Evolutionary conservation across 352 stramenopile species (phyloP), one percentile per base, ranked within the genome.

Genomic region (Phytophthora foliorum): DNA sequence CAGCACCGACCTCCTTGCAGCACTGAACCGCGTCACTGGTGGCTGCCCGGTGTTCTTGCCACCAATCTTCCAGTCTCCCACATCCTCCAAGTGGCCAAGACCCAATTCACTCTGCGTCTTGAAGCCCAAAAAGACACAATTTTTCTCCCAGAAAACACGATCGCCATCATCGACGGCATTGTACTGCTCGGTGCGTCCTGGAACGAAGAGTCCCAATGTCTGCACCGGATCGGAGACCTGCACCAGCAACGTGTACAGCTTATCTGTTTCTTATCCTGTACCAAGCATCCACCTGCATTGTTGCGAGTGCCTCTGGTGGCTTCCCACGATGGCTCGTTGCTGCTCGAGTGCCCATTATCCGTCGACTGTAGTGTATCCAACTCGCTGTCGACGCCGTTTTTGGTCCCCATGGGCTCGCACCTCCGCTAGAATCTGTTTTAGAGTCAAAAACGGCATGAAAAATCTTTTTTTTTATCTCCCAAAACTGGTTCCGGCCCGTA

Each of bases 141-240:
- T 45, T 36, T 16, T 21, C 32, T 55, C 14, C 39, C 38, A 13
- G 45, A 39, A 2, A 39, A 57, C 25, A 67, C 52, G 4, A 36
- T 86, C 49, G 52, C 53, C 7, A 63, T 80, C 8, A 38, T 86
- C 7, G 60, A 71, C 6, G 78, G 78, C n/a, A 19, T 86, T 10
- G 59, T 75, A 22, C 63, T 83, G 21, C 65, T 79, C 1, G 58
- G 69, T 48, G 72, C 74, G 4, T 48, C 32, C 1, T 83, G 74
- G 78, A 72, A 83, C 29, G 7, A 49, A 25, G 52, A 72, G 2
- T 24, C 34, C n/a, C 25, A 67, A 57, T 34, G 25, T 39, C 38
- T 80, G 6, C 38, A 65, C 6, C 25, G 16, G 22, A 42, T 38
- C 2, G 16, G 25, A n/a, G 38, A 51, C 5, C 6, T 34, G 16